These are phyloP conservation scores for Physcia stellaris DNA, from an alignment of 495 filamentous ascomycete genomes.

Conservation along the genomic window DNA sequence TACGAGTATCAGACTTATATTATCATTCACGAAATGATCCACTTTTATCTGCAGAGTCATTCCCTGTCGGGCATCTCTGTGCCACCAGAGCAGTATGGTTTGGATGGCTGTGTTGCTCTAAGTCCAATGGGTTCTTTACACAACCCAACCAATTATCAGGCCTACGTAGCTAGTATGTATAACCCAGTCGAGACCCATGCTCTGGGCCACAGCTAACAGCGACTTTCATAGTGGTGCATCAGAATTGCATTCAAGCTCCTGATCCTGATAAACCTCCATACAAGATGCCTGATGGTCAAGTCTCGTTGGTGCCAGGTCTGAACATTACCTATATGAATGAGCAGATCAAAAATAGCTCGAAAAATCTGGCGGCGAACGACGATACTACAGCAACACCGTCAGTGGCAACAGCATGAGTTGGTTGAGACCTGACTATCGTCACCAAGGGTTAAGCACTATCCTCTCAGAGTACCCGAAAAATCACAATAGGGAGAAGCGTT, in stretches of 20 bases:
- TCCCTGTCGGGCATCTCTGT: not conserved
- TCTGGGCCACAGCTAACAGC: not conserved
- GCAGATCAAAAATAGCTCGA: no score
- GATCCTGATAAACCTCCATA: conserved; percentile 6
- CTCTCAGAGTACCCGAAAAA: no score
- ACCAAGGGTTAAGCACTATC: no score
- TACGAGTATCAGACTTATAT: conserved; percentile 5
- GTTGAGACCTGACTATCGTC: no score
- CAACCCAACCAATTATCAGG: conserved; percentile 9
- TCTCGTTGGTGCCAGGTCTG: no score
- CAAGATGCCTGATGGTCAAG: no score
- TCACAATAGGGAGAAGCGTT: no score
- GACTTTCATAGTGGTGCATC: conserved; percentile 6
- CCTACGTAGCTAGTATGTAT: conserved; percentile 9
- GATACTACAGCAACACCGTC: no score
- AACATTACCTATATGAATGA: no score
- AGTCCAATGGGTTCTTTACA: not conserved
- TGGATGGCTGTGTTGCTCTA: conserved; percentile 8
- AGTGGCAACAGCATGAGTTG: no score
- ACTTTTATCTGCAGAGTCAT: conserved; percentile 6
- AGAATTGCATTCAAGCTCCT: conserved; percentile 3
- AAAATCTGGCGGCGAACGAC: no score
- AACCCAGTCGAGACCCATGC: not conserved
- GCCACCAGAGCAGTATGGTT: conserved; percentile 2
- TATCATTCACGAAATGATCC: conserved; percentile 12